A percentile compares a stretch with the other conserved stretches of the same genome.
These are phyloP conservation scores for Akanthomyces muscarius DNA, from an alignment of 2,329 filamentous ascomycete species.

Conservation along the genomic window DNA sequence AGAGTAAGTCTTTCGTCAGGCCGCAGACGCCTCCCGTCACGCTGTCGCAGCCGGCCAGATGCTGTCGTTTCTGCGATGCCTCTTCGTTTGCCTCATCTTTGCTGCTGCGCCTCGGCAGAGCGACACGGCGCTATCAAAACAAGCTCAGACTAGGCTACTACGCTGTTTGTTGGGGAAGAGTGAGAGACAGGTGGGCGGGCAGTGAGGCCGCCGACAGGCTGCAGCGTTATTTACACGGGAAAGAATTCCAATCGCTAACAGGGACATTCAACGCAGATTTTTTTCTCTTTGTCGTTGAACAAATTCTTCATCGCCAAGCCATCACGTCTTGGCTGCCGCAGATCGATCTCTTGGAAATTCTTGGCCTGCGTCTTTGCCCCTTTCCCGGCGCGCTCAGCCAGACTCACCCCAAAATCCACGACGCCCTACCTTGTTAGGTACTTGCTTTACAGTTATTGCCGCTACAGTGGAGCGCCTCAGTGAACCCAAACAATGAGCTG, in stretches of 20 bases:
- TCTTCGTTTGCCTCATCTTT: neutral
- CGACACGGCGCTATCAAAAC: neutral
- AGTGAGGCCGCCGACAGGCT: constrained; percentile 6
- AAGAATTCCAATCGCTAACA: neutral
- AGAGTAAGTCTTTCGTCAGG: constrained; percentile 6
- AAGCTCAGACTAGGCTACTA: neutral
- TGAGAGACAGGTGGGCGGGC: neutral
- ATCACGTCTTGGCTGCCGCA: neutral
- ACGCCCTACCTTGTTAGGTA: neutral
- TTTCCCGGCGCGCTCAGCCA: neutral
- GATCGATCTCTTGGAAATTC: constrained; percentile 14
- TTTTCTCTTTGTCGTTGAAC: neutral
- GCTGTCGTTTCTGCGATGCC: neutral
- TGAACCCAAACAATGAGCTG: constrained; percentile 14
- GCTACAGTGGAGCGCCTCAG: neutral
- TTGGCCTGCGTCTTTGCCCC: neutral
- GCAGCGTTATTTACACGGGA: neutral
- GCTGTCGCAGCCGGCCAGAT: neutral
- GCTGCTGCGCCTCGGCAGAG: constrained; percentile 10
- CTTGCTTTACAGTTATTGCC: neutral
- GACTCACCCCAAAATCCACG: neutral
- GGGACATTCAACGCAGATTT: neutral
- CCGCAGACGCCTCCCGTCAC: constrained; percentile 5
- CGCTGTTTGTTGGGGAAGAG: neutral
- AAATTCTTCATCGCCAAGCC: constrained; percentile 1